Base-by-base conservation (phyloP, 257 asterid species). In the Agastache rugosa region DNA sequence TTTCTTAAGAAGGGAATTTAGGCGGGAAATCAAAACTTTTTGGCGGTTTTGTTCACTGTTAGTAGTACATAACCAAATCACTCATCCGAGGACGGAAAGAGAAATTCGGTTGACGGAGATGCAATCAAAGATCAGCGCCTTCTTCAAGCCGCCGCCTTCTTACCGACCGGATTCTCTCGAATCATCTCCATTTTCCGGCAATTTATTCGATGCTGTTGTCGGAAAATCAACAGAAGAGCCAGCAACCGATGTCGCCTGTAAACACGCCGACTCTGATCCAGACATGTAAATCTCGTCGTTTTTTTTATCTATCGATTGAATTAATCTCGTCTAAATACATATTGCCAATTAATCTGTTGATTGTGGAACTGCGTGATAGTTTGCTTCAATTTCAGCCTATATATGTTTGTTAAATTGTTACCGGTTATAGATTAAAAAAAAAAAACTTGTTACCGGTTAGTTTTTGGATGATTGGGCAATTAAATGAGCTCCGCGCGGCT, bases 71-170 rank as follows among this genome's bases (percentile, higher is more conserved):
- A 3, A 1, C 17, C 35, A 10, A 37, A 55, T 22, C 54, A 22
- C 1, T 35, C 11, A 22, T 27, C 63, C 16, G 25, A 75, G 27
- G 70, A 12, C 1, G 11, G 41, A 25, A 25, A 39, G 67, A 51
- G 11, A 19, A 67, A 12, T 48, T 56, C 55, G 27, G 51, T 23
- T 29, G 69, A 56, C 61, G 80, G 80, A 45, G 70, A 89, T 84
- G 90, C 96, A 88, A 65, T 51, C 88, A 15, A 88, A 85, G 77
- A 87, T 92, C 59, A 90, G 80, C 68, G 48, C 85, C 60, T 90
- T 87, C 86, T 92, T 87, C 82, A 84, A 72, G 76, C 85, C 85
- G 39, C 53, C 78, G 41, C 72, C 79, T 80, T 48, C 77, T 67
- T 14, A 55, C 41, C 48, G 34, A 16, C 72, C 63, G 60, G 77